A percentile compares a stretch with the other conserved stretches of the same genome.
phyloP scores from a whole-genome alignment of 352 stramenopile species.

The Phytophthora quininea region DNA sequence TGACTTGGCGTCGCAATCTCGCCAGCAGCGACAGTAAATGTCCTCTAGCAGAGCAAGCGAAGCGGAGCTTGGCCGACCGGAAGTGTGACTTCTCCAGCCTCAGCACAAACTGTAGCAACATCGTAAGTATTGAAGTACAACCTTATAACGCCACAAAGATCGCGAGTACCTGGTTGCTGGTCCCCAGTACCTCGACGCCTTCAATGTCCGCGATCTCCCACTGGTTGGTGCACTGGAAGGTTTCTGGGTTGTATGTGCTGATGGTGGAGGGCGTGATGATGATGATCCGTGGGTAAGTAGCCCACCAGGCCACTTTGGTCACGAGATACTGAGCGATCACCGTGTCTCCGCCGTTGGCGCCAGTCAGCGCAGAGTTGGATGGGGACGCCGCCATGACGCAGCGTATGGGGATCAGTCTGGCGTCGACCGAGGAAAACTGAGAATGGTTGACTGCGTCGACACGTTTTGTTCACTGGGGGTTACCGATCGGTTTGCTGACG shows the following conservation, averaged over 20 bases:
- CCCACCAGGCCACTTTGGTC: slow-evolving; percentile 73
- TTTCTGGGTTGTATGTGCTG: slow-evolving; percentile 69
- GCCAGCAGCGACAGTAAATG: slow-evolving; percentile 65
- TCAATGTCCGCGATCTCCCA: slow-evolving; percentile 73
- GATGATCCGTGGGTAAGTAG: slow-evolving; percentile 64
- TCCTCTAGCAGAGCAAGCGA: slow-evolving; percentile 55
- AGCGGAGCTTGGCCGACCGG: slow-evolving; percentile 55
- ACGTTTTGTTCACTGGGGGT: not conserved
- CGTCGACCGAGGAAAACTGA: slow-evolving; percentile 14
- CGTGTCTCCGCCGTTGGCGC: slow-evolving; percentile 23
- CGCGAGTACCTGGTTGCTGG: slow-evolving; percentile 40
- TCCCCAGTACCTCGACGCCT: slow-evolving; percentile 44
- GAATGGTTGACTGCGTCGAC: slow-evolving; percentile 10
- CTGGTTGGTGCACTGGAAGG: slow-evolving; percentile 72
- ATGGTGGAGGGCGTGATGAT: slow-evolving; percentile 57
- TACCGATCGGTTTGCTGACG: not conserved
- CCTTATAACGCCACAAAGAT: not conserved
- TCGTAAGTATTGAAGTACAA: not conserved
- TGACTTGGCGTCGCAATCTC: slow-evolving; percentile 49
- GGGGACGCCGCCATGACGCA: slow-evolving; percentile 29
- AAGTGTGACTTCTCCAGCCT: slow-evolving; percentile 72
- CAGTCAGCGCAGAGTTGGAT: slow-evolving; percentile 12
- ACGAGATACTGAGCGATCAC: slow-evolving; percentile 74
- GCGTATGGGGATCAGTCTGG: slow-evolving; percentile 11
- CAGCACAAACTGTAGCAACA: slow-evolving; percentile 50